Evolutionary conservation across 2,329 filamentous ascomycete species (phyloP), one percentile per base, ranked within the genome.

Genomic region (Fusarium sp.): DNA sequence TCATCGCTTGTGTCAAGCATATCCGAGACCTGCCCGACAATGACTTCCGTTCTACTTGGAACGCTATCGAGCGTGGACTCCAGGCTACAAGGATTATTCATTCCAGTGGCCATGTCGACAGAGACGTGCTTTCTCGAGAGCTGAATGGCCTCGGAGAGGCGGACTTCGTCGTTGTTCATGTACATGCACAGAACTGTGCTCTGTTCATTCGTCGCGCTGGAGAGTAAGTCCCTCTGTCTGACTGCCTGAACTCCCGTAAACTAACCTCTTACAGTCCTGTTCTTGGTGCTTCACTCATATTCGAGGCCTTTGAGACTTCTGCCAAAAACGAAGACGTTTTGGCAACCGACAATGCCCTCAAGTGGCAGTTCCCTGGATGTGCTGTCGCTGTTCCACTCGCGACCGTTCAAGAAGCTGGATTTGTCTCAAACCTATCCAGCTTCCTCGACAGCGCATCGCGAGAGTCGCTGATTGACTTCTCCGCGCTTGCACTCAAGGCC

Each of bases 291-390:
- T 81, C 52, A 22, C 71, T 74, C 71, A 87, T 73, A 20, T 90
- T 65, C 56, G 91, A 93, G 78, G 84, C 85, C 0, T 93, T 93
- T 65, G 91, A 93, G 77, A 84, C 87, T 0, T 91, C 90, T 0
- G 83, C 91, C 0, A 77, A 78, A 1, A 88, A 87, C 1, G 83
- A 88, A 50, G 80, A 85, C 15, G 87, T 91, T 1, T 82, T 92
- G 2, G 84, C 85, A 0, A 80, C 88, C 0, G 80, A 87, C 22
- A 84, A 84, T 30, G 86, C 90, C 2, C 79, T 93, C 0, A 76
- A 83, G 65, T 91, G 90, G 86, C 84, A 87, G 20, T 93, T 93
- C 70, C 91, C 91, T 0, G 89, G 87, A 0, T 81, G 80, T 17
- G 85, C 88, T 0, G 87, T 88, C 0, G 81, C 84, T 0, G 76